These are phyloP conservation scores for Lichenothelia convexa DNA, from an alignment of 495 filamentous ascomycete genomes.

Conservation along the genomic window DNA sequence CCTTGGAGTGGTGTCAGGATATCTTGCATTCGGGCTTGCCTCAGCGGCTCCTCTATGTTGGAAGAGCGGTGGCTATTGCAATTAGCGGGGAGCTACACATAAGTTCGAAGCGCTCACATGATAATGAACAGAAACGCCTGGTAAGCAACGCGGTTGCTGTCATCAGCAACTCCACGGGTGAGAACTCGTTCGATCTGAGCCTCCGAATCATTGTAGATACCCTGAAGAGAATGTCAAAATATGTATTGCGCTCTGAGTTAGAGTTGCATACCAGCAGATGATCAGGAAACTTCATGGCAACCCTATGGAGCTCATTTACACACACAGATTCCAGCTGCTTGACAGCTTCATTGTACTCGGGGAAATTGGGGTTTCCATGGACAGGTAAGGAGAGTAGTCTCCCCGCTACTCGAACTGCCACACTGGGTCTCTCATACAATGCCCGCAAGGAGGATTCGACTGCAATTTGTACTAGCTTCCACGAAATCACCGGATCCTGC, in stretches of 20 bases:
- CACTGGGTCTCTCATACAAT: constrained; percentile 54
- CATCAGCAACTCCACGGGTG: constrained; percentile 49
- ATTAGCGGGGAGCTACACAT: neutral
- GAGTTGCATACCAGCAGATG: constrained; percentile 43
- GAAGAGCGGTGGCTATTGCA: constrained; percentile 12
- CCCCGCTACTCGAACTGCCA: constrained; percentile 75
- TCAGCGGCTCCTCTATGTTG: constrained; percentile 46
- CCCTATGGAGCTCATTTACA: constrained; percentile 68
- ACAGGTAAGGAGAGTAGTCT: constrained; percentile 72
- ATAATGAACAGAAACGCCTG: constrained; percentile 81
- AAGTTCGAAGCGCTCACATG: constrained; percentile 10
- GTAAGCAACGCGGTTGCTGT: constrained; percentile 43
- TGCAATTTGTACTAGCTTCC: constrained; percentile 63
- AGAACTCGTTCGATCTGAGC: constrained; percentile 68
- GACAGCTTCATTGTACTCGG: constrained; percentile 73
- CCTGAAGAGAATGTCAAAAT: constrained; percentile 22
- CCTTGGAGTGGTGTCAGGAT: constrained; percentile 65
- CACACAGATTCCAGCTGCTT: constrained; percentile 68
- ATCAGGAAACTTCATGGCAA: constrained; percentile 80
- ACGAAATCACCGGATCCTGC: constrained; percentile 70
- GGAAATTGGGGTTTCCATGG: constrained; percentile 44
- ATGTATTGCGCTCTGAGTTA: neutral
- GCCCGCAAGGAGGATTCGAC: constrained; percentile 66
- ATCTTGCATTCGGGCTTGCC: constrained; percentile 42
- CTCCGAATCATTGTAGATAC: constrained; percentile 74